Percentiles rank a stretch among this genome's conserved stretches.
These are phyloP conservation scores for Backusella morwellensis DNA, from an alignment of 192 early-diverging fungal genomes.

Conservation along the genomic window DNA sequence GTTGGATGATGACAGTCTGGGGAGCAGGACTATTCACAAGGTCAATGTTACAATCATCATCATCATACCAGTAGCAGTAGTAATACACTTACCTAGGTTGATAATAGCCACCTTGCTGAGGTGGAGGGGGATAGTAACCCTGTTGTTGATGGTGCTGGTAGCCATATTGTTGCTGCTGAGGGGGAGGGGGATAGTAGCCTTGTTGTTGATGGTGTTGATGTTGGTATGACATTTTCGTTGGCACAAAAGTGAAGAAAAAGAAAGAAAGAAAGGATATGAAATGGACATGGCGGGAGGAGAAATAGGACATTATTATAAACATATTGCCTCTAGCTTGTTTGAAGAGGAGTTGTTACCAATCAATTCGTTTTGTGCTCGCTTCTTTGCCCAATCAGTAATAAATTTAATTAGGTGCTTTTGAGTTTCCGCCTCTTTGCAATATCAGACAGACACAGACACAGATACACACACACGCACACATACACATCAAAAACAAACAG, in stretches of 20 bases:
- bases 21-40: slow-evolving; percentile 23
- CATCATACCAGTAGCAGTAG: neutral
- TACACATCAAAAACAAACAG: neutral
- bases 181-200: neutral
- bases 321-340: neutral
- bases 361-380: neutral
- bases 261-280: neutral
- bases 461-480: neutral
- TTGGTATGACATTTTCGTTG: neutral
- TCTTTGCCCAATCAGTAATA: neutral
- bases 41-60: neutral
- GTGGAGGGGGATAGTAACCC: slow-evolving; percentile 23
- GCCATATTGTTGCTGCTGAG: slow-evolving; percentile 1
- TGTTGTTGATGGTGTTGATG: neutral
- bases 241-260: neutral
- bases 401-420: neutral
- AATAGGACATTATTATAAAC: neutral
- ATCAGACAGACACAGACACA: neutral
- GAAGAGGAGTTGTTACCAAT: neutral
- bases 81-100: slow-evolving; percentile 28
- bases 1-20: slow-evolving; percentile 22
- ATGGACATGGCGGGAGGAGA: neutral
- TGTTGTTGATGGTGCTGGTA: slow-evolving; percentile 10
- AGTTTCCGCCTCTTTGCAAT: neutral
- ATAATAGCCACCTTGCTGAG: slow-evolving; percentile 22